Conservation (phyloP, 768 basidiomycete species). For the Leccinum fibrillosum region DNA sequence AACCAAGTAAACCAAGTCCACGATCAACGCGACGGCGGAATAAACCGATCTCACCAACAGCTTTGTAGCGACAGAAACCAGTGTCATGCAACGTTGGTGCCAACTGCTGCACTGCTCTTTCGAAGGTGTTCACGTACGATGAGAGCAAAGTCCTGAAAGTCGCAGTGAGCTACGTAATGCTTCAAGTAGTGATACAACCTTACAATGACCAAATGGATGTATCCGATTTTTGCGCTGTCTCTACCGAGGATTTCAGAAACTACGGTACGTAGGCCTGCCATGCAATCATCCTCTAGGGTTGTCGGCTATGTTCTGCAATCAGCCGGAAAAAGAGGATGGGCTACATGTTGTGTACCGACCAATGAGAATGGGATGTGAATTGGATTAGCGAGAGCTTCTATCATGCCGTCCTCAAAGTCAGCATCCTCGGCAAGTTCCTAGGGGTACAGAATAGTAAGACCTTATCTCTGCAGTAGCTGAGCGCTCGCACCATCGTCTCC, state of each 20-base stretch:
- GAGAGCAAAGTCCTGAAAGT: constrained; percentile 22
- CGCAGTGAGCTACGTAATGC: constrained; percentile 1
- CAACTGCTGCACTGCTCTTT: background rate
- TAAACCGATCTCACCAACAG: background rate
- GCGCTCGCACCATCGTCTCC: constrained; percentile 11
- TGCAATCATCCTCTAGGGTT: constrained; percentile 20
- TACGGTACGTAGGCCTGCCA: constrained; percentile 16
- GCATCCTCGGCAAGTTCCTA: constrained; percentile 15
- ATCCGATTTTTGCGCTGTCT: constrained; percentile 13
- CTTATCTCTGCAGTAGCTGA: background rate
- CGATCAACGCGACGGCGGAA: background rate
- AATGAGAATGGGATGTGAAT: constrained; percentile 9
- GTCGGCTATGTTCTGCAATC: constrained; percentile 5
- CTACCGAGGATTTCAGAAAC: constrained; percentile 19
- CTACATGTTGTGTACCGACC: constrained; percentile 7
- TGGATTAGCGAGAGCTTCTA: background rate
- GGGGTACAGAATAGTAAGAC: constrained; percentile 4
- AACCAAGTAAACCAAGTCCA: constrained; percentile 4
- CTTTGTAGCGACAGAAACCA: background rate
- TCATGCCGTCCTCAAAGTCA: constrained; percentile 5
- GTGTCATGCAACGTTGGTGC: background rate
- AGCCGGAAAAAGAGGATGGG: background rate
- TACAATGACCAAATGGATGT: constrained; percentile 22
- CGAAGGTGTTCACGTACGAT: constrained; percentile 13
- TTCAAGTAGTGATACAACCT: background rate